Conservation (phyloP, 345 rosid genomes). For the Abelmoschus esculentus region DNA sequence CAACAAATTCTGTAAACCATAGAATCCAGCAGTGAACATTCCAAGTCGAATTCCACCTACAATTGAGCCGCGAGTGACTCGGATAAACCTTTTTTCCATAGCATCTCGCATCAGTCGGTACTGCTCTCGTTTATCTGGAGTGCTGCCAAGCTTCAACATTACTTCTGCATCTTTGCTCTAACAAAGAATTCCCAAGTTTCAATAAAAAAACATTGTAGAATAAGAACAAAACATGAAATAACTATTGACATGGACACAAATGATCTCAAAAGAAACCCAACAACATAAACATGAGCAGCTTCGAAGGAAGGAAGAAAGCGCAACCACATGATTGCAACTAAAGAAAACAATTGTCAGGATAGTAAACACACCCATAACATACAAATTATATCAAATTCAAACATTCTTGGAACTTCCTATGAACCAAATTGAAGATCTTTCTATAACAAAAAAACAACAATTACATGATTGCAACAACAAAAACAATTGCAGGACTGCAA, state of each 20-base stretch:
- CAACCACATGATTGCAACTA: background rate
- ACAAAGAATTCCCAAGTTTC: slow-evolving; percentile 4
- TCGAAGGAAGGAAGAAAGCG: background rate
- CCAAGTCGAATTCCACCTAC: slow-evolving; percentile 92
- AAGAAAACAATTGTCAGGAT: background rate
- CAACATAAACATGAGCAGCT: background rate
- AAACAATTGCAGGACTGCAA: background rate
- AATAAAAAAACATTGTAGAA: background rate
- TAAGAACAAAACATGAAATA: background rate
- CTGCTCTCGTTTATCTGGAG: slow-evolving; percentile 82
- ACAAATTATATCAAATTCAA: background rate
- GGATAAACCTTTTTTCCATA: slow-evolving; percentile 82
- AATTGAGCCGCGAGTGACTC: slow-evolving; percentile 84
- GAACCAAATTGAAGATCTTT: background rate
- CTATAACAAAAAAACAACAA: background rate
- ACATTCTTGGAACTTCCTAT: background rate
- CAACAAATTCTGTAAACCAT: slow-evolving; percentile 61
- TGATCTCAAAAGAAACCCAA: background rate
- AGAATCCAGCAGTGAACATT: slow-evolving; percentile 81
- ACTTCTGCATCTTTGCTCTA: slow-evolving; percentile 97
- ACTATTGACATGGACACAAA: background rate
- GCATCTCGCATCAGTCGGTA: slow-evolving; percentile 86
- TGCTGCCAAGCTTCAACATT: slow-evolving; percentile 93
- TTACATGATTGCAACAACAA: no score
- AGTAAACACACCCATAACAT: background rate